Conservation (phyloP, 2,329 filamentous ascomycete species). For the Coniochaeta prunicola region DNA sequence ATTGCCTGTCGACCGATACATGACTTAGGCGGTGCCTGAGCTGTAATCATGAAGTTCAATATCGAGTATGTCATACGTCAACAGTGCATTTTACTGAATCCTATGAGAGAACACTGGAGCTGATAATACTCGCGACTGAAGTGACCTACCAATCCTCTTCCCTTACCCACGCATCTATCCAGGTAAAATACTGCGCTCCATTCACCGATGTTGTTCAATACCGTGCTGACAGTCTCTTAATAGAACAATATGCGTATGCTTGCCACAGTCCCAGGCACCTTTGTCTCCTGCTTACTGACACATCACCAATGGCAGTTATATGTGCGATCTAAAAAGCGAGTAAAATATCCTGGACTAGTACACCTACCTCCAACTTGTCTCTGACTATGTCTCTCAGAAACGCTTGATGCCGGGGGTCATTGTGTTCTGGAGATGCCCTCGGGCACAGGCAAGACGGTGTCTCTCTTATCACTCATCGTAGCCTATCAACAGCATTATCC, state of each 20-base stretch:
- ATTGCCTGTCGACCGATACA: neutral
- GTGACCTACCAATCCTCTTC: constrained; percentile 50
- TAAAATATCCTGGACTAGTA: neutral
- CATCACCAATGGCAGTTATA: constrained; percentile 31
- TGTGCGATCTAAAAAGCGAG: constrained; percentile 50
- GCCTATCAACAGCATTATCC: constrained; percentile 94
- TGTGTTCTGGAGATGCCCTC: constrained; percentile 99
- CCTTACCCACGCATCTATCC: constrained; percentile 54
- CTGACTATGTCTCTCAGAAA: constrained; percentile 36
- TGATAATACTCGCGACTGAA: constrained; percentile 14
- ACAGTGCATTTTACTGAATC: neutral
- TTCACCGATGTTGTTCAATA: neutral
- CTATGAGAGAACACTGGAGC: neutral
- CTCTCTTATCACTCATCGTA: constrained; percentile 87
- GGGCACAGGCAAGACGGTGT: constrained; percentile 95
- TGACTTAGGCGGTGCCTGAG: neutral
- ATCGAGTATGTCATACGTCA: constrained; percentile 32
- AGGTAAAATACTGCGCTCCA: constrained; percentile 26
- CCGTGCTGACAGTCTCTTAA: constrained; percentile 7
- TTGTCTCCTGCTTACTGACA: neutral
- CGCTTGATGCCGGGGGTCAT: constrained; percentile 88
- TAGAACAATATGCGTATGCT: constrained; percentile 22
- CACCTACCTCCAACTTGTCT: neutral
- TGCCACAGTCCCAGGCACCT: constrained; percentile 6
- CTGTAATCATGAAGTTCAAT: constrained; percentile 40